Evolutionary conservation across 441 rosid genomes (phyloP).

Genomic region (Mallotus japonicus): DNA sequence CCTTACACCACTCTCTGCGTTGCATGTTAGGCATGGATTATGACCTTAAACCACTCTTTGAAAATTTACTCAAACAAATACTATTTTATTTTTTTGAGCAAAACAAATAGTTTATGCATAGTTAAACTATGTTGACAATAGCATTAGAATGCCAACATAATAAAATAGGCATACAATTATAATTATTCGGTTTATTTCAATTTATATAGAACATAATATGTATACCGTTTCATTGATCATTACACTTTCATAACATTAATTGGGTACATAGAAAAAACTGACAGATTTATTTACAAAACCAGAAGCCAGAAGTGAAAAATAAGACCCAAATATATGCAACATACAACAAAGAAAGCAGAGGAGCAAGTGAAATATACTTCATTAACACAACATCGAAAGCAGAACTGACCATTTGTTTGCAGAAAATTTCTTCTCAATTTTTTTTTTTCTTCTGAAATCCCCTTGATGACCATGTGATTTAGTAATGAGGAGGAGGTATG

Average conservation of each 20-base stretch:
- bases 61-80: background rate
- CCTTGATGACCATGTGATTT: conserved; percentile 7
- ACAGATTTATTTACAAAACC: conserved; percentile 22
- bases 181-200: background rate
- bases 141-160: background rate
- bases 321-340: conserved; percentile 10
- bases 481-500: conserved; percentile 15
- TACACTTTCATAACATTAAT: conserved; percentile 12
- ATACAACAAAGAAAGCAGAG: conserved; percentile 17
- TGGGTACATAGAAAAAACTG: conserved; percentile 5
- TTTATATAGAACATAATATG: background rate
- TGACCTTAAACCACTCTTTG: conserved; percentile 9
- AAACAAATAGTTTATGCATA: too few species aligned
- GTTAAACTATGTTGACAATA: background rate
- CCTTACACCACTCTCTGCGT: background rate
- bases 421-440: background rate
- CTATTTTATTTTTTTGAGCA: too few species aligned
- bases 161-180: too few species aligned
- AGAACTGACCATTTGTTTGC: conserved; percentile 11
- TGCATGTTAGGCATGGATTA: conserved; percentile 17
- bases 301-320: background rate
- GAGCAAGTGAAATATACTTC: conserved; percentile 7
- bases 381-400: conserved; percentile 15
- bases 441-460: conserved; percentile 5
- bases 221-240: conserved; percentile 19